Base-by-base conservation (phyloP, 345 rosid species). In the Acer campestre region DNA sequence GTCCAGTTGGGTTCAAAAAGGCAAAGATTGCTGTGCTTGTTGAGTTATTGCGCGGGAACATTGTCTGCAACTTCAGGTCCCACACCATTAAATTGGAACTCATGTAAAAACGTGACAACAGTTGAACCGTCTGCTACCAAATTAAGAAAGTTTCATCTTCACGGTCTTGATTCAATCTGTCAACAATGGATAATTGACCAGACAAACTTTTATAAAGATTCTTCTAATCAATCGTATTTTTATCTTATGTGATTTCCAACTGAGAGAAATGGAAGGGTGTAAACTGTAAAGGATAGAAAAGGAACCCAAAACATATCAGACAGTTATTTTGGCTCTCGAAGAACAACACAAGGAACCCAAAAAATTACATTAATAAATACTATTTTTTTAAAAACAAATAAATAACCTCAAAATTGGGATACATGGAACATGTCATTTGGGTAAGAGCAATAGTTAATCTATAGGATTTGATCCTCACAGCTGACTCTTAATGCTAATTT, bases 401-500 rank as follows among this genome's bases (percentile, higher is more conserved):
- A 3, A 49, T 49, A 49, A 49, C 55, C 63, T 17, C 44, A 23
- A 66, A 71, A 56, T 48, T 75, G 76, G 18, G n/a, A 27, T 66
- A 67, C 61, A 75, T 59, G 25, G 16, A 6, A 25, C 1, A 27
- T 35, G 55, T 49, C 55, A 49, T 2, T 22, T 13, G 4, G 55
- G 55, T 4, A 49, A 14, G 55, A 49, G 55, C 55, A 49, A 13
- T 14, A 13, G 55, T 49, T 49, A 49, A 49, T 13, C 18, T 13
- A 49, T 14, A 49, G 14, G 55, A 73, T 42, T 42, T 23, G 22
- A 40, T 20, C 38, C 63, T 73, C 67, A 40, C 67, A 7, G 3
- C 25, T 13, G 53, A 16, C 44, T 40, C 38, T 14, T 1, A 71
- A 20, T 1, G 58, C 83, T 88, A 94, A 49, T 90, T 95, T 97